phyloP scores from a whole-genome alignment of 2,329 filamentous ascomycete species.

The Paraphaeosphaeria minitans region DNA sequence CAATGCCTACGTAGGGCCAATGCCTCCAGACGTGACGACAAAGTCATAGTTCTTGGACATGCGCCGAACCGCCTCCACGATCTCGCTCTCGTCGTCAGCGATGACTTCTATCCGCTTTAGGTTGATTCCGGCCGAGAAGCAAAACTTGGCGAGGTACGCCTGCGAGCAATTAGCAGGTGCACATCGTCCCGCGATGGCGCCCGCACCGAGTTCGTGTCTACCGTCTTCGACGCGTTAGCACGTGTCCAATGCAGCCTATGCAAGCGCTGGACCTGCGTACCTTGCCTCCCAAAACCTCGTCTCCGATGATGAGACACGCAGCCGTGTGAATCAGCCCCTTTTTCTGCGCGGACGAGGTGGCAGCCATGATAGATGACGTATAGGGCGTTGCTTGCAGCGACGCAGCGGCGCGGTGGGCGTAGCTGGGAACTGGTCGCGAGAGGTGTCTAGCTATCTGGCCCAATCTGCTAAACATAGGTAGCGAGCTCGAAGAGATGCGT shows the following conservation, averaged over 20 bases:
- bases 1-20: conserved; percentile 81
- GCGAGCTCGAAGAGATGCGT: neutral
- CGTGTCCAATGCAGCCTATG: conserved; percentile 1
- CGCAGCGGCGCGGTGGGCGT: conserved; percentile 56
- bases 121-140: conserved; percentile 67
- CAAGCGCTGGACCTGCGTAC: conserved; percentile 52
- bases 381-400: conserved; percentile 31
- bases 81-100: conserved; percentile 87
- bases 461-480: conserved; percentile 75
- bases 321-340: conserved; percentile 81
- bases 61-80: conserved; percentile 81
- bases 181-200: neutral
- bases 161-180: conserved; percentile 24
- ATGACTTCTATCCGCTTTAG: conserved; percentile 92
- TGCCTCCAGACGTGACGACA: conserved; percentile 92
- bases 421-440: conserved; percentile 64
- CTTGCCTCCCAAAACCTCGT: conserved; percentile 95
- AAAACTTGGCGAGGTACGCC: conserved; percentile 68
- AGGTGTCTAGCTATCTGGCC: conserved; percentile 76
- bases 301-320: conserved; percentile 93
- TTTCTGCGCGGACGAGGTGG: conserved; percentile 50
- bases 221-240: conserved; percentile 55
- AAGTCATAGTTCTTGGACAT: conserved; percentile 94
- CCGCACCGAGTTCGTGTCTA: conserved; percentile 65
- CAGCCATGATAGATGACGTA: conserved; percentile 53